Evolutionary conservation across 257 asterid genomes (phyloP).

Genomic region (Solanum ossicruentum): DNA sequence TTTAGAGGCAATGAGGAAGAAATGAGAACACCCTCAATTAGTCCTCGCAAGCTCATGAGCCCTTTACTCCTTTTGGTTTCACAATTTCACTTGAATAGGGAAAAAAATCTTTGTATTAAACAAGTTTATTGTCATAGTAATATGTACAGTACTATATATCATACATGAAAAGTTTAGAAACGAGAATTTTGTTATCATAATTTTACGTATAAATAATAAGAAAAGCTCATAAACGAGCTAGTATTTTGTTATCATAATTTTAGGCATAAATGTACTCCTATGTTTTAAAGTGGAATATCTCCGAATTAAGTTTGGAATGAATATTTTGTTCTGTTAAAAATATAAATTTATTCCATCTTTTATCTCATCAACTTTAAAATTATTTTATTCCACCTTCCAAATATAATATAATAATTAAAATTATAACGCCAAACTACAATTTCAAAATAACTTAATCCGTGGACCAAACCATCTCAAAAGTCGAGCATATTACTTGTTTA

Average conservation of each 20-base stretch:
- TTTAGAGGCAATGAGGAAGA: background rate
- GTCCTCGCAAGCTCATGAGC: background rate
- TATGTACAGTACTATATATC: too few relatives aligned
- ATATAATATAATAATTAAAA: background rate
- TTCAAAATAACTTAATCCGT: background rate
- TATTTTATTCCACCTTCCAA: background rate
- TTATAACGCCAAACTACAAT: background rate
- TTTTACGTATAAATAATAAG: background rate
- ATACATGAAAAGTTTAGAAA: background rate
- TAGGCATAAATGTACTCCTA: background rate
- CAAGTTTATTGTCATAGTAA: too few relatives aligned
- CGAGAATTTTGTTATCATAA: background rate
- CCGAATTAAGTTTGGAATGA: background rate
- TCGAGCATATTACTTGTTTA: background rate
- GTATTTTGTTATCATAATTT: background rate
- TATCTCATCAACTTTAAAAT: background rate
- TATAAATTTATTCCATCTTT: background rate
- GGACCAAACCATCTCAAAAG: background rate
- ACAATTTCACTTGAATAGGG: background rate
- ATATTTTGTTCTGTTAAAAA: background rate
- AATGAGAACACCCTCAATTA: background rate
- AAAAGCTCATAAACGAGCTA: too few relatives aligned
- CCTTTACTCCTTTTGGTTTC: background rate
- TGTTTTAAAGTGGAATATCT: background rate
- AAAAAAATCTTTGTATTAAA: background rate